Evolutionary conservation across 345 rosid species (phyloP).

Genomic region (Gynandropsis gynandra): DNA sequence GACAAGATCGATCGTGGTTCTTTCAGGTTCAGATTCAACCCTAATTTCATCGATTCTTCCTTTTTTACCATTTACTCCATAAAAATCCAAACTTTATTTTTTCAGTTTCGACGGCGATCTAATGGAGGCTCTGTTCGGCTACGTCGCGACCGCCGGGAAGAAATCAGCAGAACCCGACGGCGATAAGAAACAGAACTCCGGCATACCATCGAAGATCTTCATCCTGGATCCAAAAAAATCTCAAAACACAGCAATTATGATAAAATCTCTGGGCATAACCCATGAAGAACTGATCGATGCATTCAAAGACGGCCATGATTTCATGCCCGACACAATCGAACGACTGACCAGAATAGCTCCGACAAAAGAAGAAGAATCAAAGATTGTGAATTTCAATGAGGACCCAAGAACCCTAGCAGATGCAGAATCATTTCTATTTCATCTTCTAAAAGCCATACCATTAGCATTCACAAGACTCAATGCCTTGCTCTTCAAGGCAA

Average conservation of each 20-base stretch:
- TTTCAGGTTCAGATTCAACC: slow-evolving; percentile 41
- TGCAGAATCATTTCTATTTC: slow-evolving; percentile 59
- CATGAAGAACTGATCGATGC: slow-evolving; percentile 48
- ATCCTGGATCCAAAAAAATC: slow-evolving; percentile 69
- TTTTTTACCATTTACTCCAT: background rate
- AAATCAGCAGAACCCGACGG: slow-evolving; percentile 32
- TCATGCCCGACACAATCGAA: slow-evolving; percentile 56
- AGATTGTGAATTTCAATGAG: slow-evolving; percentile 51
- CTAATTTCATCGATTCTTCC: background rate
- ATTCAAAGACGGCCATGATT: slow-evolving; percentile 49
- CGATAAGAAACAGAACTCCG: slow-evolving; percentile 8
- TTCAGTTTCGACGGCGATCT: slow-evolving; percentile 70
- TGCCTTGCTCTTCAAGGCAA: slow-evolving; percentile 60
- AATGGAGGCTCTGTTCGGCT: slow-evolving; percentile 94
- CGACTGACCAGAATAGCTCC: slow-evolving; percentile 63
- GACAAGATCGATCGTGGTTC: slow-evolving; percentile 75
- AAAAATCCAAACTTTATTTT: slow-evolving; percentile 1
- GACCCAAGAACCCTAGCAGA: slow-evolving; percentile 45
- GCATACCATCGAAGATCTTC: slow-evolving; percentile 35
- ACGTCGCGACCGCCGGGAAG: slow-evolving; percentile 42
- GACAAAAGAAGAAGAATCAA: slow-evolving; percentile 51
- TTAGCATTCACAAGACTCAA: slow-evolving; percentile 55
- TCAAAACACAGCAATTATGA: slow-evolving; percentile 67
- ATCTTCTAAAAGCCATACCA: slow-evolving; percentile 61
- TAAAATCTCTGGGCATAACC: slow-evolving; percentile 54